These are phyloP conservation scores for Rosa rugosa DNA, from an alignment of 306 rosid genomes.

Conservation along the genomic window DNA sequence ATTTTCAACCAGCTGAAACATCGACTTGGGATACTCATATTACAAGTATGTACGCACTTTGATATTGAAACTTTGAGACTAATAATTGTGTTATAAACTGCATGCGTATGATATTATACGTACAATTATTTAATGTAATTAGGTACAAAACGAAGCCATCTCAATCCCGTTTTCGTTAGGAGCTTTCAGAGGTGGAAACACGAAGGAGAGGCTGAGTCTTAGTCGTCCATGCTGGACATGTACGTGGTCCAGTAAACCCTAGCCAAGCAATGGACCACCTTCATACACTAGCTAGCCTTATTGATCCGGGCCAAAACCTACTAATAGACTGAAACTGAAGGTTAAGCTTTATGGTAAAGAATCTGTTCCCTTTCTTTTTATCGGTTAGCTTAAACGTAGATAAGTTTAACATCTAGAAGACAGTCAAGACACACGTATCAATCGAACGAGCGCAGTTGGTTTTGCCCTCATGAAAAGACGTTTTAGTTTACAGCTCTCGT, in stretches of 20 bases:
- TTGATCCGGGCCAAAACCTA: not conserved
- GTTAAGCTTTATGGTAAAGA: not conserved
- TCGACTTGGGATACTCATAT: too few relatives aligned
- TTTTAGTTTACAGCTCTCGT: not conserved
- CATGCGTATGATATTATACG: not conserved
- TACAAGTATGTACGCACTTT: too few relatives aligned
- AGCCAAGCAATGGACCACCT: slow-evolving; percentile 1
- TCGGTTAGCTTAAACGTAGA: not conserved
- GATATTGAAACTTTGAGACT: not conserved
- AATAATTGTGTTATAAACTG: not conserved
- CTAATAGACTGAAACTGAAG: not conserved
- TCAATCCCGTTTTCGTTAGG: not conserved
- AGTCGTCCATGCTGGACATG: not conserved
- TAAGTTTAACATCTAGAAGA: not conserved
- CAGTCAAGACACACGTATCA: too few relatives aligned
- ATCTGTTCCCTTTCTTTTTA: not conserved
- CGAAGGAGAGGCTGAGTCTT: not conserved
- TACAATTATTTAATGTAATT: not conserved
- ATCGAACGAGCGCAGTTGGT: too few relatives aligned
- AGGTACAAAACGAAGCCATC: not conserved
- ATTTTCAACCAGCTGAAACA: too few relatives aligned
- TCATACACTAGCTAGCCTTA: too few relatives aligned
- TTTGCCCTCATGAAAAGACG: not conserved
- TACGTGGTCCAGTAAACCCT: slow-evolving; percentile 3
- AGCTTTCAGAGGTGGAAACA: not conserved